Base-by-base conservation (phyloP, 306 rosid species). In the Fragaria ananassa region DNA sequence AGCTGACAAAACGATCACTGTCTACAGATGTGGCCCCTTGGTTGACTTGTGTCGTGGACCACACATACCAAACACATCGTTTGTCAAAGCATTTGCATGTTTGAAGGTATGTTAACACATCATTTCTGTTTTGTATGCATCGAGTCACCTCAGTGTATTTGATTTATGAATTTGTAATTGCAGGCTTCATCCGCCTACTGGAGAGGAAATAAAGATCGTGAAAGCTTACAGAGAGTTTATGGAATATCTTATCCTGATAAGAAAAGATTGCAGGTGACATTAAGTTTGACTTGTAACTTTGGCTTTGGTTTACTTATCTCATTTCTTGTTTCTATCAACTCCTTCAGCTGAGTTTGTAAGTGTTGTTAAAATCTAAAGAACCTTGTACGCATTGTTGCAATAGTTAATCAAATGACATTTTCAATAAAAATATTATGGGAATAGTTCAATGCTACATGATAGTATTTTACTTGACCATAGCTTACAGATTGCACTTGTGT, bases 111-210 rank as follows among this genome's bases (percentile, higher is more conserved):
- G 31, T 70, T 58, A 58, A 63, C 34, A 18, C 68, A 13, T 34
- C 62, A 72, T 80, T 21, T 82, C 72, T 23, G 60, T 73, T 44
- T 37, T 45, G 37, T 37, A 42, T 63, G 80, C 72, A 53, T 46
- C 34, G 66, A 10, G 18, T 45, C 21, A 62, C 7, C 4, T 3
- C 29, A 9, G 13, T 58, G 66, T 47, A 45, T 69, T 45, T 44
- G 41, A 58, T 46, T 4, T 27, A 56, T 79, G 72, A 69, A 63
- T 76, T 69, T 83, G 86, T 71, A 82, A 85, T 82, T 76, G 34
- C 80, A 94, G 98, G 98, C 98, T 74, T 94, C 98, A 68, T 92
- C 98, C 60, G 98, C 98, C 31, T 94, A 94, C 80, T 94, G 98
- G 98, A 89, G 97, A 78, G 98, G 97, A 49, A 87, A 89, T 81